Conservation (phyloP, 345 rosid species). For the Dipteronia dyeriana region DNA sequence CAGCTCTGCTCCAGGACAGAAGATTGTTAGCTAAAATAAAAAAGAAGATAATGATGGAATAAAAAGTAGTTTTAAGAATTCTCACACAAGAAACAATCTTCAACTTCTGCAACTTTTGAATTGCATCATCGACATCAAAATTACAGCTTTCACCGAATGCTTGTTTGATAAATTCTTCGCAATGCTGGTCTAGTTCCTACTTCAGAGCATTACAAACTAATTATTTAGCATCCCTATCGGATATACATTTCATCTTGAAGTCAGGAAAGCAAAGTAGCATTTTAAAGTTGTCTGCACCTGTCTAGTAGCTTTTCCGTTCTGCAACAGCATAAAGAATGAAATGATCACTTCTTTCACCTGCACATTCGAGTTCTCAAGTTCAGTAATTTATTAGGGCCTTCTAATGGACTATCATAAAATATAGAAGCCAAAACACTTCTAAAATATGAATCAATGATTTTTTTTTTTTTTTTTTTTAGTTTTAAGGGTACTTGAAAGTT, state of each 20-base stretch:
- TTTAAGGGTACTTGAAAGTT: too few relatives aligned
- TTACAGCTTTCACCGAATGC: slow-evolving; percentile 61
- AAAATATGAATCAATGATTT: too few relatives aligned
- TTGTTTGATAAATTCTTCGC: slow-evolving; percentile 59
- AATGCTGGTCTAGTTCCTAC: slow-evolving; percentile 58
- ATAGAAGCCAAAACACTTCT: too few relatives aligned
- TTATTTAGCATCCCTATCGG: neutral
- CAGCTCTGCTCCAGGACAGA: neutral
- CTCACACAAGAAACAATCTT: slow-evolving; percentile 6
- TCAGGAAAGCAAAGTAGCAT: neutral
- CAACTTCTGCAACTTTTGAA: slow-evolving; percentile 62
- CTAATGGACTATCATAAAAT: neutral
- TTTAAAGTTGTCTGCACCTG: slow-evolving; percentile 28
- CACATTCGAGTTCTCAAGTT: slow-evolving; percentile 1
- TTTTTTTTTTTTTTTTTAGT: too few relatives aligned
- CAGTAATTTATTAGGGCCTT: neutral
- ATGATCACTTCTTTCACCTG: slow-evolving; percentile 91
- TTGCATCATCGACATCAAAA: slow-evolving; percentile 80
- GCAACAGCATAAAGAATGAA: slow-evolving; percentile 65
- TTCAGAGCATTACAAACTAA: slow-evolving; percentile 17
- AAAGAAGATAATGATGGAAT: neutral
- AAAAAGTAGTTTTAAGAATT: neutral
- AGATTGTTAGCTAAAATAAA: neutral
- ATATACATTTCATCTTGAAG: neutral
- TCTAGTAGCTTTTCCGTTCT: slow-evolving; percentile 49